Base-by-base conservation (phyloP, 2,329 filamentous ascomycete genomes). In the Phyllosticta capitalensis region DNA sequence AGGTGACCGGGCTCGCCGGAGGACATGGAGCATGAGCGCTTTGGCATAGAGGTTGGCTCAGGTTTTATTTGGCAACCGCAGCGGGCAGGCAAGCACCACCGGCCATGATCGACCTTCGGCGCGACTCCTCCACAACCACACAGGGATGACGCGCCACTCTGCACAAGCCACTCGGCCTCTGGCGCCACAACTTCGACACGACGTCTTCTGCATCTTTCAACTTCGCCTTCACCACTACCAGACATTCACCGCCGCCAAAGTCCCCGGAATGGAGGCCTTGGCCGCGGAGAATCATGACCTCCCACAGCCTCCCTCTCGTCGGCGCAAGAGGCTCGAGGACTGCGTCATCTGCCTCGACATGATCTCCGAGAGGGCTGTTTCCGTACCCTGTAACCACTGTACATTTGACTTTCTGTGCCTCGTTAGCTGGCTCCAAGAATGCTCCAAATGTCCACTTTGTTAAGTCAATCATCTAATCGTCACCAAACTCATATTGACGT, bases 271-370 rank as follows among this genome's bases (percentile, higher is more conserved):
- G 56, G 52, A 50, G 20, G 9, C 56, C 12, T 20, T 12, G 21
- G 52, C 33, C n/a, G 50, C 54, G 17, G 38, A 52, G 17, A 51
- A 54, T 12, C 24, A 59, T 59, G 53, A 55, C 52, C 38, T 22
- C 7, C 52, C 45, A 21, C 4, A 22, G 1, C 50, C 50, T n/a
- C 20, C 20, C 19, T 12, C 17, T 22, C 19, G 24, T 26, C 20
- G 24, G 19, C 12, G 38, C 38, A 45, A n/a, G 14, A 17, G n/a
- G 38, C 38, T 45, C 9, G 75, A 81, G 63, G 83, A 81, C 67
- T 96, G 92, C 72, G 90, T 95, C 63, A 94, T 97, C 72, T 97
- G 92, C 72, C 84, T 96, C 62, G 88, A 92, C 60, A 69, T 76
- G 57, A 79, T 96, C 67, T 83, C 84, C 9, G 89, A 94, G 66